These are phyloP conservation scores for Oemleria cerasiformis DNA, from an alignment of 306 rosid genomes.

Conservation along the genomic window DNA sequence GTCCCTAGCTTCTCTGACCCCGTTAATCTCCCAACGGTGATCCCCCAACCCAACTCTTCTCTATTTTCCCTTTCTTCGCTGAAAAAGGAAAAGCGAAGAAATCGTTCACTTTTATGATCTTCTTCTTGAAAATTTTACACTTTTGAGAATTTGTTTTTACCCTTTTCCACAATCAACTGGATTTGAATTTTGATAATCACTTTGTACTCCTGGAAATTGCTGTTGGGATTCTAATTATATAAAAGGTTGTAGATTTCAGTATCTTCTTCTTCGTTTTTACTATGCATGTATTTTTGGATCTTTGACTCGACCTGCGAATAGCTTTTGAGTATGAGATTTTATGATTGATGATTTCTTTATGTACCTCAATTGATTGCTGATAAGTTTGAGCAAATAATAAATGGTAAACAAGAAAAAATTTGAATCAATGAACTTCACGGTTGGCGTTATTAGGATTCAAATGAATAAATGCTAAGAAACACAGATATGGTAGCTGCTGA, in stretches of 20 bases:
- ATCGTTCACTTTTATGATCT: background rate
- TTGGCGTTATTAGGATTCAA: background rate
- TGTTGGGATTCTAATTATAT: background rate
- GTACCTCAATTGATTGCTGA: conserved; percentile 6
- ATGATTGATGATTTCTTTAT: conserved; percentile 5
- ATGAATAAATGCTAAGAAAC: background rate
- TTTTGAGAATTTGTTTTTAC: background rate
- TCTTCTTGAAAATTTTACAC: background rate
- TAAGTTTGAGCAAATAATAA: background rate
- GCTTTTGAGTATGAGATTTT: conserved; percentile 12
- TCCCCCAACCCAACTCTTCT: background rate
- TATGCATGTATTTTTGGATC: background rate
- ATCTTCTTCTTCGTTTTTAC: background rate
- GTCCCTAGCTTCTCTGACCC: conserved; percentile 58
- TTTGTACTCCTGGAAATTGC: background rate
- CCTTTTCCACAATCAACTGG: background rate
- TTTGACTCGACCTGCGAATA: conserved; percentile 6
- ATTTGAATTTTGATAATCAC: background rate
- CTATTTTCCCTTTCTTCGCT: background rate
- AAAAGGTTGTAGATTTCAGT: background rate
- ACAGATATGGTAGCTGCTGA: background rate
- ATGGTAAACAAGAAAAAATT: background rate
- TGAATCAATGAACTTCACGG: background rate
- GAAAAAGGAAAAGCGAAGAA: background rate
- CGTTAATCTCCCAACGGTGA: conserved; percentile 61